These are phyloP conservation scores for Lanzia echinophila DNA, from an alignment of 2,329 filamentous ascomycete species.

Conservation along the genomic window DNA sequence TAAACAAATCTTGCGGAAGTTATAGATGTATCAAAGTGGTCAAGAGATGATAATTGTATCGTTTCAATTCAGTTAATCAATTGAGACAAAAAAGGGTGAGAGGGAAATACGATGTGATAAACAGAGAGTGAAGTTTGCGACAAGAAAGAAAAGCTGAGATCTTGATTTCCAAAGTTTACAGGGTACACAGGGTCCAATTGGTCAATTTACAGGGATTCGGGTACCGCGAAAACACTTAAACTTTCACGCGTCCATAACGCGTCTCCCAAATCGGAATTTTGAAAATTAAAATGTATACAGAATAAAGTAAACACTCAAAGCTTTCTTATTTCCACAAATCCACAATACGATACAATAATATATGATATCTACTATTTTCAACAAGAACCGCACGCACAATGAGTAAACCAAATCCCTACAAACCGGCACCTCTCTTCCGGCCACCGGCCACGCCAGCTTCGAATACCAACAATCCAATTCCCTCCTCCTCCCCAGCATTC, in stretches of 20 bases:
- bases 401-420: constrained; percentile 22
- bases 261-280: constrained; percentile 7
- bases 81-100: not conserved
- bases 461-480: constrained; percentile 50
- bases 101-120: not conserved
- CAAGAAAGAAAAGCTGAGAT: constrained; percentile 3
- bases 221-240: constrained; percentile 6
- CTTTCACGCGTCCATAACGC: constrained; percentile 14
- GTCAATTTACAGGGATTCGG: constrained; percentile 1
- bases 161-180: not conserved
- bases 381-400: no score
- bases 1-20: no score
- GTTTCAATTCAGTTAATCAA: not conserved
- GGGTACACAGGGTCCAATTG: not conserved
- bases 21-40: not conserved
- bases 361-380: no score
- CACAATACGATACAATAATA: no score
- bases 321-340: no score
- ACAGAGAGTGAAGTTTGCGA: constrained; percentile 9
- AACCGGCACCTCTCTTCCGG: constrained; percentile 25
- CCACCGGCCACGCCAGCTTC: constrained; percentile 23
- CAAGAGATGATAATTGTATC: not conserved
- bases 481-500: constrained; percentile 86
- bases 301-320: no score
- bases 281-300: not conserved